These are phyloP conservation scores for Cordyceps fumosorosea DNA, from an alignment of 2,329 filamentous ascomycete genomes.

Conservation along the genomic window DNA sequence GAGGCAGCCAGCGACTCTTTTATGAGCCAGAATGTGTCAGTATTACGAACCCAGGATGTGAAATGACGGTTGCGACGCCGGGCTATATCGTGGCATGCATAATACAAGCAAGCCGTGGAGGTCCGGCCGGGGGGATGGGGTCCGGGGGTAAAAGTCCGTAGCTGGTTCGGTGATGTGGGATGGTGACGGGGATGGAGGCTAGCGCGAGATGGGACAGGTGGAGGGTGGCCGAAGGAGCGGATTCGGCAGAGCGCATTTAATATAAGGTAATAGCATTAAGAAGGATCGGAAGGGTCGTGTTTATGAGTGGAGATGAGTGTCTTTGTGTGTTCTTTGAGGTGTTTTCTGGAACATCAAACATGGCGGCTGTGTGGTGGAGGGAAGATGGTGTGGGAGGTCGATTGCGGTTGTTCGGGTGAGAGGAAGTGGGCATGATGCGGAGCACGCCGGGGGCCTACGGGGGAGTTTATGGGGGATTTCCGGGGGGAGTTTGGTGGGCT, in stretches of 20 bases:
- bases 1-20: neutral
- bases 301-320: neutral
- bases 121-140: neutral
- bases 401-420: conserved; percentile 12
- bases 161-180: too few relatives aligned
- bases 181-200: neutral
- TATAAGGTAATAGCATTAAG: neutral
- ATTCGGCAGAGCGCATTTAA: neutral
- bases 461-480: neutral
- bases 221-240: too few relatives aligned
- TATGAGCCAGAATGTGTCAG: neutral
- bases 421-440: conserved; percentile 10
- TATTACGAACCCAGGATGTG: neutral
- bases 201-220: too few relatives aligned
- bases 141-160: too few relatives aligned
- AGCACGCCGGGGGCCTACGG: conserved; percentile 12
- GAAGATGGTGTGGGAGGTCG: neutral
- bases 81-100: neutral
- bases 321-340: neutral
- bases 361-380: neutral
- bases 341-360: neutral
- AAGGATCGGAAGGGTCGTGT: neutral
- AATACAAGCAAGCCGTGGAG: neutral
- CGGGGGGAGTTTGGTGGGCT: neutral
- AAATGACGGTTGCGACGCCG: neutral